These are phyloP conservation scores for Cladorrhinum samala DNA, from an alignment of 495 filamentous ascomycete genomes.

Conservation along the genomic window DNA sequence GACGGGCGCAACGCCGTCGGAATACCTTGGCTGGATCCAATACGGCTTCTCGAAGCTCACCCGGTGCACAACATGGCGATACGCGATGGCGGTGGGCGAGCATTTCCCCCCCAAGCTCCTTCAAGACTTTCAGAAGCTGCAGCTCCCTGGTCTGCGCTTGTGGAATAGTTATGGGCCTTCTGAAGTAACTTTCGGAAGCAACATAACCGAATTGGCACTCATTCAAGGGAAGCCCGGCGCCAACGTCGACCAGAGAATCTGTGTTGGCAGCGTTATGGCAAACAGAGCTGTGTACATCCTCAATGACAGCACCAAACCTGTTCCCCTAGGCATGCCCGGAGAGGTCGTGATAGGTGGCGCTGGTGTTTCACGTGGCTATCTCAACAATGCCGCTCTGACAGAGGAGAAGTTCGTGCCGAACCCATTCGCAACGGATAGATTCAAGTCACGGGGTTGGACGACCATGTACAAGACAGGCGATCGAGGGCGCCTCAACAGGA, in stretches of 20 bases:
- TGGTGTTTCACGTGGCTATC: neutral
- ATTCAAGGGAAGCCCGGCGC: no score
- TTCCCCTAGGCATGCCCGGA: neutral
- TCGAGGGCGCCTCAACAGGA: constrained; percentile 21
- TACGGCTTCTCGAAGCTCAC: neutral
- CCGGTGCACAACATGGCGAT: neutral
- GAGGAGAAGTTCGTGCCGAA: neutral
- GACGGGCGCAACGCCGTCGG: neutral
- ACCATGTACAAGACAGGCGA: constrained; percentile 38
- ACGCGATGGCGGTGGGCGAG: neutral
- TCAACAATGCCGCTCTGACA: neutral
- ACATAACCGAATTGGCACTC: no score
- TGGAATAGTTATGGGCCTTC: no score
- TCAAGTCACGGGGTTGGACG: neutral
- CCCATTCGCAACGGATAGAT: neutral
- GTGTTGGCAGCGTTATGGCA: neutral
- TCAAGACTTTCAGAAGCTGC: no score
- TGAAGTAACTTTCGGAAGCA: no score
- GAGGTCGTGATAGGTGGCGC: neutral
- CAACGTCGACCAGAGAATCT: neutral
- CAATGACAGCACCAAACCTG: neutral
- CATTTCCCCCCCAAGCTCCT: neutral
- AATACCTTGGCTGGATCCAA: neutral
- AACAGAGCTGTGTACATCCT: neutral
- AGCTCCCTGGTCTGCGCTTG: no score